These are phyloP conservation scores for Cytidiella melzeri DNA, from an alignment of 768 basidiomycete species.

Conservation along the genomic window DNA sequence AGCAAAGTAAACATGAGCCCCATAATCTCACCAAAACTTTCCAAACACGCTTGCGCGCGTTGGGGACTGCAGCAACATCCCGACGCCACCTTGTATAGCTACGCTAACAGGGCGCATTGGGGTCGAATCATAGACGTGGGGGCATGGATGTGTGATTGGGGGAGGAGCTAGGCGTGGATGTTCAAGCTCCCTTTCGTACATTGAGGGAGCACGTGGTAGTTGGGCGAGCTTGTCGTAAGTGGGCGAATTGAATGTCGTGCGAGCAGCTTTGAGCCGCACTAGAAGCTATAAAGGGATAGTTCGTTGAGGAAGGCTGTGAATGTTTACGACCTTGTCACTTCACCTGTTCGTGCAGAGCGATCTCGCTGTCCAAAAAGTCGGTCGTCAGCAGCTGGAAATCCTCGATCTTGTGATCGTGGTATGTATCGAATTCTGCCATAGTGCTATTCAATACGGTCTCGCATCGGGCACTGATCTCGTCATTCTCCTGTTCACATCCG, in stretches of 20 bases:
- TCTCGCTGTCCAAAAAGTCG: conserved; percentile 76
- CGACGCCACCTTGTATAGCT: conserved; percentile 69
- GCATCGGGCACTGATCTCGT: conserved; percentile 65
- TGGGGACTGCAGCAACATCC: conserved; percentile 45
- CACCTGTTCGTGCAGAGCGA: conserved; percentile 69
- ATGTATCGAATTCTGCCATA: conserved; percentile 82
- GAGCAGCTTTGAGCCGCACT: conserved; percentile 49
- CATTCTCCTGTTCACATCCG: conserved; percentile 40
- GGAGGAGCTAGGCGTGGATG: conserved; percentile 38
- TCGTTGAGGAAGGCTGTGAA: background rate
- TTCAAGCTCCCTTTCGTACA: conserved; percentile 70
- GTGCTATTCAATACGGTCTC: conserved; percentile 87
- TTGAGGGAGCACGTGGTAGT: conserved; percentile 57
- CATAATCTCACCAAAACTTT: conserved; percentile 57
- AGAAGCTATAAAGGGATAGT: conserved; percentile 38
- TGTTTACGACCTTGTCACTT: too few relatives aligned
- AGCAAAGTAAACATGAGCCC: too few relatives aligned
- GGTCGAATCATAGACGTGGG: conserved; percentile 72
- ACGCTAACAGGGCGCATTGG: conserved; percentile 72
- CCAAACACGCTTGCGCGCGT: conserved; percentile 53
- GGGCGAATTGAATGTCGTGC: conserved; percentile 45
- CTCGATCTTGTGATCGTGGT: conserved; percentile 67
- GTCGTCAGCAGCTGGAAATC: conserved; percentile 55
- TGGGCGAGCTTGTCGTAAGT: conserved; percentile 41
- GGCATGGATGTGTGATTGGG: conserved; percentile 67